Conservation (phyloP, 169 alveolate genomes). For the Eimeria falciformis region DNA sequence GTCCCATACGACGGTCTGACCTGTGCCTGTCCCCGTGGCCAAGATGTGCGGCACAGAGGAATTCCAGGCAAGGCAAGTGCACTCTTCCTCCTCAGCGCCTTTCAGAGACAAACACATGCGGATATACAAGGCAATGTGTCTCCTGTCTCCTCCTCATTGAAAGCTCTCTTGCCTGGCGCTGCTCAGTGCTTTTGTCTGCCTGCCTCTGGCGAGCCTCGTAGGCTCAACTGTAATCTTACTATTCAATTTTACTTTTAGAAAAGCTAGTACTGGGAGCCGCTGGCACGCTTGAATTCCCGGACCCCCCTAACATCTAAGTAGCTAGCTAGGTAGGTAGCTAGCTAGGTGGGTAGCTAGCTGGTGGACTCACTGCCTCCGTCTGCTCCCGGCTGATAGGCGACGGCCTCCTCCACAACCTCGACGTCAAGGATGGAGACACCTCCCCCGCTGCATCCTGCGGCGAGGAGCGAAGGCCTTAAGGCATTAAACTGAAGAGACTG, state of each 20-base stretch:
- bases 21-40: slow-evolving; percentile 81
- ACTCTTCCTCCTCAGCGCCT: slow-evolving; percentile 70
- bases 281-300: background rate
- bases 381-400: slow-evolving; percentile 62
- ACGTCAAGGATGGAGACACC: slow-evolving; percentile 64
- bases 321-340: background rate
- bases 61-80: slow-evolving; percentile 82
- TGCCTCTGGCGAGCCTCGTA: too few species aligned
- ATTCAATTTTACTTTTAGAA: too few species aligned
- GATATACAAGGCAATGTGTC: too few species aligned
- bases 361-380: slow-evolving; percentile 11
- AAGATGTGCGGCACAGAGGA: slow-evolving; percentile 81
- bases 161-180: too few species aligned
- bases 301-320: background rate
- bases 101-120: background rate
- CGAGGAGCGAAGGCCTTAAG: slow-evolving; percentile 53
- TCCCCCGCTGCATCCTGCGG: slow-evolving; percentile 72
- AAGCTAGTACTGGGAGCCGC: too few species aligned
- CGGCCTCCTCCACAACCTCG: slow-evolving; percentile 36
- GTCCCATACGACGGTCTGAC: slow-evolving; percentile 82
- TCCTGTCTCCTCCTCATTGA: too few species aligned
- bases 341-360: background rate
- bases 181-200: too few species aligned
- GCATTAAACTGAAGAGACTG: slow-evolving; percentile 66
- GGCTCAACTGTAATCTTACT: too few species aligned